Evolutionary conservation across 352 stramenopile genomes (phyloP), one percentile per base, ranked within the genome.

Genomic region (Globisporangium okanoganense): DNA sequence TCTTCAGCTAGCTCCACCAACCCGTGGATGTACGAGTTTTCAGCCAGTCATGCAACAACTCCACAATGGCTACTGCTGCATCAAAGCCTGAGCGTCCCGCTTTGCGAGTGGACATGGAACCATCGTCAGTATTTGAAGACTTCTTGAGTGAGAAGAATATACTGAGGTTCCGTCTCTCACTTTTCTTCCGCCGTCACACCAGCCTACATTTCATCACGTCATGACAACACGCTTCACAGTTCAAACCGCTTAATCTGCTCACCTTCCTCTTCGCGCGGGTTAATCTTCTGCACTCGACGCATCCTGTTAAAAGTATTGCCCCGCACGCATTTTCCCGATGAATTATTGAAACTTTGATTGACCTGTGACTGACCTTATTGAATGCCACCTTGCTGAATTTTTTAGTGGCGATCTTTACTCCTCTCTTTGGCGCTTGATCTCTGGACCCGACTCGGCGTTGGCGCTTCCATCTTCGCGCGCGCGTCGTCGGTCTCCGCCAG

Each of bases 391-490:
- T 22, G 9, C 13, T 54, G 25, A 38, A 52, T 20, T 24, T 12
- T 10, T 22, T 0, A 22, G 40, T 25, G 49, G 35, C n/a, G 18
- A 43, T 16, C 29, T 56, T 22, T 55, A 54, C 10, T 65, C 69
- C 40, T 70, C 69, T 49, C 76, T 65, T 50, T 61, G 69, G 16
- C 73, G 71, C 64, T 85, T 83, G n/a, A 22, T 47, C 2, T 25
- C 57, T 40, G 66, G 66, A 24, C 35, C 62, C 0, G 52, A 61
- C 27, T 56, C 62, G 1, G 31, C 43, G 10, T 22, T 53, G 1
- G 12, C 49, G 38, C 14, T 43, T 2, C 8, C 22, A 16, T n/a
- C 27, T 20, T 60, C 50, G 9, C 47, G 41, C 27, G 54, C 25
- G 14, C 56, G 51, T 33, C 62, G 35, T 41, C 56, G 71, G 18